These are phyloP conservation scores for Yarrowia osloensis DNA, from an alignment of 805 yeast species.

Conservation along the genomic window DNA sequence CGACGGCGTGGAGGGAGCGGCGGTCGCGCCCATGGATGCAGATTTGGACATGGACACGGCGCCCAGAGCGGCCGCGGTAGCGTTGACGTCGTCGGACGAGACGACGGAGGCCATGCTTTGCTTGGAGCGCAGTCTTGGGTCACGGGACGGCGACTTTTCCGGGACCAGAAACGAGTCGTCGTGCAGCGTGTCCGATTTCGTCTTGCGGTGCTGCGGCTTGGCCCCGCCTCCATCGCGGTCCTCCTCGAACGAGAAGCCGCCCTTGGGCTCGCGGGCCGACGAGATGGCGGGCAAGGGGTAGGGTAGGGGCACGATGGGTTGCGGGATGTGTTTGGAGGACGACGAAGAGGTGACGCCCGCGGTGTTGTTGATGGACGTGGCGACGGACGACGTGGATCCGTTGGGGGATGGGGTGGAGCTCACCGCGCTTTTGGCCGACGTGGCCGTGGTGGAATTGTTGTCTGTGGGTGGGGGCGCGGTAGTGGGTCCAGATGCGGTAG, in stretches of 20 bases:
- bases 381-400: constrained; percentile 9
- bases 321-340: not conserved
- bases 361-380: not conserved
- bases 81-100: not conserved
- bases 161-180: constrained; percentile 22
- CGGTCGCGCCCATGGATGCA: constrained; percentile 1
- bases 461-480: not conserved
- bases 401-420: not conserved
- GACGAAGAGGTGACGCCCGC: not conserved
- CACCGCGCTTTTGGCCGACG: not conserved
- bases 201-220: constrained; percentile 30
- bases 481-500: not conserved
- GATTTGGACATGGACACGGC: not conserved
- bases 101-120: constrained; percentile 8
- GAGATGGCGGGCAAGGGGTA: constrained; percentile 19
- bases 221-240: too few species aligned
- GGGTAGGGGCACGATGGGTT: constrained; percentile 26
- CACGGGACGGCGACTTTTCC: not conserved
- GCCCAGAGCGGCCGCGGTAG: too few species aligned
- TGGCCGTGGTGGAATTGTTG: not conserved
- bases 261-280: constrained; percentile 5
- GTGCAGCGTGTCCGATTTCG: constrained; percentile 21
- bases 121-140: not conserved
- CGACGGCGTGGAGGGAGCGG: not conserved
- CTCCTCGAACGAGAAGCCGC: not conserved